phyloP scores from a whole-genome alignment of 768 basidiomycete genomes.

The Naematelia aurantialba region DNA sequence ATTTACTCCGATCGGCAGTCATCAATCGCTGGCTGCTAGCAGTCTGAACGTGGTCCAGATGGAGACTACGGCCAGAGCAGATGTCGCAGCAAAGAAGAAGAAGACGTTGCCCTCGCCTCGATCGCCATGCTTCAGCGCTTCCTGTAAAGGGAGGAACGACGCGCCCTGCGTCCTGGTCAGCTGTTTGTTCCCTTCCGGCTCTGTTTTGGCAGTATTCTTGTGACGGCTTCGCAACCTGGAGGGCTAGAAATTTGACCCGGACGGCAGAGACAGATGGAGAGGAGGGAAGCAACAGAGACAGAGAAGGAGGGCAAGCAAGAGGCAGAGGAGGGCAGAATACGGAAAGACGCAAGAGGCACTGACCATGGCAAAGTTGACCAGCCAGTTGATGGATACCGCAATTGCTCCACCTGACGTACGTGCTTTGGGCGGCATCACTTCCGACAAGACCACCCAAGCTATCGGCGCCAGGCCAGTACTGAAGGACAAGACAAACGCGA shows the following conservation, averaged over 20 bases:
- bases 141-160: conserved; percentile 20
- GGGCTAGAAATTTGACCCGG: too few species aligned
- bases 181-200: not conserved
- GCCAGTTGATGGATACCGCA: conserved; percentile 62
- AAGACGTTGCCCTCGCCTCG: conserved; percentile 22
- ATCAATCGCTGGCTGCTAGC: not conserved
- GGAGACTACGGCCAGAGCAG: conserved; percentile 5
- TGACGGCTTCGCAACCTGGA: too few species aligned
- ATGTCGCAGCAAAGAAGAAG: conserved; percentile 16
- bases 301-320: too few species aligned
- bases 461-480: conserved; percentile 82
- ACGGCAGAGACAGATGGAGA: too few species aligned
- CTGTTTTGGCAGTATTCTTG: not conserved
- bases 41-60: conserved; percentile 7
- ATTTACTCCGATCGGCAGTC: too few species aligned
- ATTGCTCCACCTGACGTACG: conserved; percentile 67
- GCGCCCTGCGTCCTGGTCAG: too few species aligned
- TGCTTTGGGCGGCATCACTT: conserved; percentile 64
- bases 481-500: conserved; percentile 75
- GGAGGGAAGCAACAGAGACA: too few species aligned
- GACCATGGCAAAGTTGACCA: conserved; percentile 26
- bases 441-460: conserved; percentile 83
- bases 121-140: conserved; percentile 13
- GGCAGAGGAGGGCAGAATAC: too few species aligned
- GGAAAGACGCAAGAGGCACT: too few species aligned